Evolutionary conservation across 257 asterid genomes (phyloP).

Genomic region (Solanum medicagineum): DNA sequence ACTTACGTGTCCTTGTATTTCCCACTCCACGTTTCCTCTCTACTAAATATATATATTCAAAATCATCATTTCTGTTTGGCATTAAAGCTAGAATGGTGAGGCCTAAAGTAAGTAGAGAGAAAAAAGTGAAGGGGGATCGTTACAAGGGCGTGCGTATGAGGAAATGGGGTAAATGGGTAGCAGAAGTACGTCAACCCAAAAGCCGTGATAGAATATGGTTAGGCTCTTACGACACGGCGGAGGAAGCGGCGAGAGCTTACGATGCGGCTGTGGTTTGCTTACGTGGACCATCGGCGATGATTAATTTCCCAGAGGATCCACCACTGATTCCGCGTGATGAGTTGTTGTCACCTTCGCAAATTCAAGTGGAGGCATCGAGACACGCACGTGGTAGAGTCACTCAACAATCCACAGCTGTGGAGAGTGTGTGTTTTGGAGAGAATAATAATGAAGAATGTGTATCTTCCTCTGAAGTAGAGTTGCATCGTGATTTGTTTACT

Average conservation of each 20-base stretch:
- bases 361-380: conserved; percentile 50
- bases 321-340: conserved; percentile 22
- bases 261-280: conserved; percentile 64
- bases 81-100: conserved; percentile 28
- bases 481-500: neutral
- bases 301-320: conserved; percentile 50
- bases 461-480: neutral
- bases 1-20: neutral
- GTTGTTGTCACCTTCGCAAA: conserved; percentile 36
- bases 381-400: conserved; percentile 28
- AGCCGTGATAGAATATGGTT: conserved; percentile 66
- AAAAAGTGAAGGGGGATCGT: conserved; percentile 11
- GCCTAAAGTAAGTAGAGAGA: conserved; percentile 21
- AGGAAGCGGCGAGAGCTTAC: conserved; percentile 67
- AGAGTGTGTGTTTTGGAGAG: neutral
- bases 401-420: neutral
- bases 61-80: no score
- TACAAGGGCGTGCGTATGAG: conserved; percentile 70
- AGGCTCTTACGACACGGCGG: conserved; percentile 68
- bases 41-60: neutral
- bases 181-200: conserved; percentile 70
- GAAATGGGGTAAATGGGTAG: conserved; percentile 85
- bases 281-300: conserved; percentile 47
- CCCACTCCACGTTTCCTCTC: neutral
- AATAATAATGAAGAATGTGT: no score